phyloP scores from a whole-genome alignment of 2,329 filamentous ascomycete species.

The Aulographum hederae region DNA sequence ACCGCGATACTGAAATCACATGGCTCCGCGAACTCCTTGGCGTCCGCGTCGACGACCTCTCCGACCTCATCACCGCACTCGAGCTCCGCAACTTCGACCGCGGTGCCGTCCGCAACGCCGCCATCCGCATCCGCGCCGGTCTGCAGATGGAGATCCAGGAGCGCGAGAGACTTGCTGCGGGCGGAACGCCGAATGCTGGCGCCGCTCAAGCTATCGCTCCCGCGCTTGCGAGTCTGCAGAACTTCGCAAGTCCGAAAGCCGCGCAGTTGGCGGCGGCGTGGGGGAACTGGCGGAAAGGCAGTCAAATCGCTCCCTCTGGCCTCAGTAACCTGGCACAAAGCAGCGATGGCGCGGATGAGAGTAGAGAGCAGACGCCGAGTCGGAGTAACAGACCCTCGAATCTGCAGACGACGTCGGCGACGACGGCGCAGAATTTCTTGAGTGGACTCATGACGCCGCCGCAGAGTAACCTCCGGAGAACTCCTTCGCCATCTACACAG shows the following conservation, averaged over 20 bases:
- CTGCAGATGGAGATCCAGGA: constrained; percentile 97
- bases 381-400: no score
- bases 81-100: constrained; percentile 59
- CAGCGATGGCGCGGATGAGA: constrained; percentile 2
- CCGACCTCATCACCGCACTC: constrained; percentile 73
- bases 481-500: constrained; percentile 23
- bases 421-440: constrained; percentile 40
- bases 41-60: constrained; percentile 76
- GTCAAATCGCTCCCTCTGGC: constrained; percentile 24
- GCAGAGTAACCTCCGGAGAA: constrained; percentile 50
- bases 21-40: constrained; percentile 90
- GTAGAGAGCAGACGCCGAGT: constrained; percentile 34
- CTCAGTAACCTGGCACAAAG: constrained; percentile 12
- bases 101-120: constrained; percentile 68
- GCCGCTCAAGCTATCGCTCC: constrained; percentile 22
- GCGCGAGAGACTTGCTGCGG: constrained; percentile 66
- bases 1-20: constrained; percentile 81
- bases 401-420: constrained; percentile 17
- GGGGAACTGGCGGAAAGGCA: constrained; percentile 74
- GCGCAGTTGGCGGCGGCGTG: constrained; percentile 93
- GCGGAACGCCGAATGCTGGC: constrained; percentile 34
- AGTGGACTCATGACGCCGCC: constrained; percentile 83
- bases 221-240: constrained; percentile 59
- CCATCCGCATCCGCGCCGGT: constrained; percentile 83
- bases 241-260: constrained; percentile 64